phyloP scores from a whole-genome alignment of 345 rosid species.

The Brassica nigra region DNA sequence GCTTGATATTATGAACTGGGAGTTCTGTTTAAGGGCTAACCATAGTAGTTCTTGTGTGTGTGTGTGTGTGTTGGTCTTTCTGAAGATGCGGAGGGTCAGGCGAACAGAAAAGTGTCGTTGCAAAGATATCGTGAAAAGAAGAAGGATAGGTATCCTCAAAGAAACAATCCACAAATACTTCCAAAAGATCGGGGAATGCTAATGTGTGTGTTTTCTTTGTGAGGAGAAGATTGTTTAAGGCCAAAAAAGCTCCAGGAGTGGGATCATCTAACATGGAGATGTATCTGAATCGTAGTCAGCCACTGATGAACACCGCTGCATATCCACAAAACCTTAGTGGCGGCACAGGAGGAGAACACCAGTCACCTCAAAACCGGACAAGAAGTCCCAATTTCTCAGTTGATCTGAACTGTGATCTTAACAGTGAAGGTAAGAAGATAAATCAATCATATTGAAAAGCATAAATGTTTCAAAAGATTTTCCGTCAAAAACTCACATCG shows the following conservation, averaged over 20 bases:
- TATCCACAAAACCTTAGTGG: conserved; percentile 52
- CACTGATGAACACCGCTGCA: conserved; percentile 45
- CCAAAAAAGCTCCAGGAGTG: conserved; percentile 56
- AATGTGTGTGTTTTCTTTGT: conserved; percentile 1
- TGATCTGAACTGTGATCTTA: conserved; percentile 66
- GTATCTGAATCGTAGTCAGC: conserved; percentile 51
- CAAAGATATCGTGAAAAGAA: conserved; percentile 71
- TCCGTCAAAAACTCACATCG: not conserved
- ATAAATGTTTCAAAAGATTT: not conserved
- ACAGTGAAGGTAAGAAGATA: conserved; percentile 50
- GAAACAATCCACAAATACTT: not conserved
- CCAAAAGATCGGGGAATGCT: not conserved
- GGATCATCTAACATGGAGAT: conserved; percentile 57
- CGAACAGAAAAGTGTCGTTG: conserved; percentile 59
- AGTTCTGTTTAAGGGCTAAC: not conserved
- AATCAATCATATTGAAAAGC: not conserved
- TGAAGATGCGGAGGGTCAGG: conserved; percentile 63
- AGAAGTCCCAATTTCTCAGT: conserved; percentile 50
- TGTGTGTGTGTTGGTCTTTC: conserved; percentile 17
- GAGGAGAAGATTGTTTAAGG: conserved; percentile 61
- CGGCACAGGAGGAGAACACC: conserved; percentile 32
- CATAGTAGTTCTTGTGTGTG: conserved; percentile 31
- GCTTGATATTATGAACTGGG: conserved; percentile 5
- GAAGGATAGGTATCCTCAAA: conserved; percentile 65
- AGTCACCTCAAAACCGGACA: conserved; percentile 49